phyloP scores from a whole-genome alignment of 805 yeast species.

The Metschnikowia borealis region DNA sequence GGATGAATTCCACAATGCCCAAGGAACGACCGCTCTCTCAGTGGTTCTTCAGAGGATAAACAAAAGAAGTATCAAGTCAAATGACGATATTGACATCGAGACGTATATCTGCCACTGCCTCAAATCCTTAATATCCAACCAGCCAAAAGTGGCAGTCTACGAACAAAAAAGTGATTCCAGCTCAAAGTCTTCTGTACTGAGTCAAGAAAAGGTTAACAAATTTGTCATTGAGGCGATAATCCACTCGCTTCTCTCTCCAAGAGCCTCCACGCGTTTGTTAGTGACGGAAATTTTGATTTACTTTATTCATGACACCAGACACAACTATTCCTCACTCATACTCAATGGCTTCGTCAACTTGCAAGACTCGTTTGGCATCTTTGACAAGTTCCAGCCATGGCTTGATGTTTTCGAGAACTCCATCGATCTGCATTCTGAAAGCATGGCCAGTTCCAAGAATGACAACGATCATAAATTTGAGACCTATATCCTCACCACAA shows the following conservation, averaged over 20 bases:
- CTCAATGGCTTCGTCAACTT: conserved; percentile 30
- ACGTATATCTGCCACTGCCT: conserved; percentile 36
- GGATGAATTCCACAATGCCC: conserved; percentile 32
- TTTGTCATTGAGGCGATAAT: conserved; percentile 37
- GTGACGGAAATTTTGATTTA: conserved; percentile 43
- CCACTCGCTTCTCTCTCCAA: conserved; percentile 37
- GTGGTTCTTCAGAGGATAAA: conserved; percentile 37
- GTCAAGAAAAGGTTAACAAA: conserved; percentile 19
- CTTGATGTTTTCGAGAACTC: conserved; percentile 33
- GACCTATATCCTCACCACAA: conserved; percentile 34
- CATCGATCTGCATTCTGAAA: conserved; percentile 27
- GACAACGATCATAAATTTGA: conserved; percentile 21
- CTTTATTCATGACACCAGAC: conserved; percentile 19
- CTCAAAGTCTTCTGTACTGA: conserved; percentile 6
- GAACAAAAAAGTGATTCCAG: not conserved
- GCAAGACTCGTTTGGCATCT: conserved; percentile 35
- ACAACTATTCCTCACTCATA: conserved; percentile 23
- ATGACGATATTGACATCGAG: conserved; percentile 42
- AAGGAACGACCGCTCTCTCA: conserved; percentile 42
- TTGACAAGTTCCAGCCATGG: conserved; percentile 40
- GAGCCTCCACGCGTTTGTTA: conserved; percentile 35
- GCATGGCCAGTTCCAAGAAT: conserved; percentile 12
- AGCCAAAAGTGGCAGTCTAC: conserved; percentile 7
- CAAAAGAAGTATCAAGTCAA: conserved; percentile 40
- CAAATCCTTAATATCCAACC: conserved; percentile 27